Conservation (phyloP, 2,329 filamentous ascomycete species). For the Botryotinia globosa region DNA sequence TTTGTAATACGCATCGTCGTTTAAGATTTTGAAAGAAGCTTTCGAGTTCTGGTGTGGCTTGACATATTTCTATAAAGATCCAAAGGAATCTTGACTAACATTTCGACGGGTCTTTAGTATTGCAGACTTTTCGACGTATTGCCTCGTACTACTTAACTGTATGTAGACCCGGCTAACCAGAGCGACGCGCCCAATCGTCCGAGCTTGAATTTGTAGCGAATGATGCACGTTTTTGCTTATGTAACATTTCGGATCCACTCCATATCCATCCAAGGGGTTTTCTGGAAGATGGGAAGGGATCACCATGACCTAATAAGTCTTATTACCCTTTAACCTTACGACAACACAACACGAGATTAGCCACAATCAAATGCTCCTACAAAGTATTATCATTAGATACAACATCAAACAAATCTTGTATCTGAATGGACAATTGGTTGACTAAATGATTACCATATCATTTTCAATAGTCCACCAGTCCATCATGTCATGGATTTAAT, state of each 20-base stretch:
- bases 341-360: not conserved
- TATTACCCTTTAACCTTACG: not conserved
- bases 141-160: not conserved
- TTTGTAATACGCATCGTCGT: not conserved
- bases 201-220: conserved; percentile 10
- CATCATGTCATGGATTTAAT: not conserved
- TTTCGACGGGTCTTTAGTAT: not conserved
- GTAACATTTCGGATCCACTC: conserved; percentile 1
- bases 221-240: not conserved
- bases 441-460: conserved; percentile 1
- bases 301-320: conserved; percentile 15
- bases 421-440: not conserved
- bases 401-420: not conserved
- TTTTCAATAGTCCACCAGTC: not conserved
- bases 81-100: not conserved
- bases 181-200: conserved; percentile 1
- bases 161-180: not conserved
- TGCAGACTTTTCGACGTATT: not conserved
- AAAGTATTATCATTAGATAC: not conserved
- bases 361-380: not conserved
- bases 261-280: conserved; percentile 6
- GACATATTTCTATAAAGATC: not conserved
- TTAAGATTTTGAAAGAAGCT: not conserved
- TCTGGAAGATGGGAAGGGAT: conserved; percentile 16
- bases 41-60: not conserved